These are phyloP conservation scores for Xerocomellus intermedius DNA, from an alignment of 768 basidiomycete species.

Conservation along the genomic window DNA sequence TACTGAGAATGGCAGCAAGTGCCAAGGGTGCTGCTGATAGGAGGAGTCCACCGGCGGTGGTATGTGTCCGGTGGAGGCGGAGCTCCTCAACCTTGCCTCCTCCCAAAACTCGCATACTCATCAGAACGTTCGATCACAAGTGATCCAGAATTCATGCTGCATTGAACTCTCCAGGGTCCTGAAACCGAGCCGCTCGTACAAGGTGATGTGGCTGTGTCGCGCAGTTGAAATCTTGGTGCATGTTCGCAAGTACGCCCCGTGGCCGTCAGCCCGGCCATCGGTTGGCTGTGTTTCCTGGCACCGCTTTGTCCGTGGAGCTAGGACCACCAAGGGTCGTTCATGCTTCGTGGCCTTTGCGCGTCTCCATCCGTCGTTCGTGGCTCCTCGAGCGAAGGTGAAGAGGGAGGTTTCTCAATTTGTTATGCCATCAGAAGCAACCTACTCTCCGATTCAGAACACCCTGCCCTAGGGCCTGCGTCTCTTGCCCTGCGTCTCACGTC, in stretches of 20 bases:
- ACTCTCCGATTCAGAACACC: no score
- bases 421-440: background rate
- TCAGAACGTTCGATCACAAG: background rate
- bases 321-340: background rate
- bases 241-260: background rate
- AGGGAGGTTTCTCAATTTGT: background rate
- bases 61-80: no score
- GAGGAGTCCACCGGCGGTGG: no score
- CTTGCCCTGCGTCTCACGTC: background rate
- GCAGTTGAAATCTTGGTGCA: background rate
- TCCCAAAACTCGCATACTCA: no score
- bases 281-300: background rate
- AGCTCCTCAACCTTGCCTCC: no score
- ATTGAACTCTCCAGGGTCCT: background rate
- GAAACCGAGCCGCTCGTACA: background rate
- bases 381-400: background rate
- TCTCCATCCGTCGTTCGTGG: background rate
- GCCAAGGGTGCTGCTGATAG: no score
- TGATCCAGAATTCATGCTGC: background rate
- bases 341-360: background rate
- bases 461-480: no score
- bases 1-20: no score
- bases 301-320: background rate
- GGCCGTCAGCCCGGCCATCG: background rate
- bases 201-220: background rate